Evolutionary conservation across 2,329 filamentous ascomycete species (phyloP), one percentile per base, ranked within the genome.

Genomic region (Alternaria ethzedia): DNA sequence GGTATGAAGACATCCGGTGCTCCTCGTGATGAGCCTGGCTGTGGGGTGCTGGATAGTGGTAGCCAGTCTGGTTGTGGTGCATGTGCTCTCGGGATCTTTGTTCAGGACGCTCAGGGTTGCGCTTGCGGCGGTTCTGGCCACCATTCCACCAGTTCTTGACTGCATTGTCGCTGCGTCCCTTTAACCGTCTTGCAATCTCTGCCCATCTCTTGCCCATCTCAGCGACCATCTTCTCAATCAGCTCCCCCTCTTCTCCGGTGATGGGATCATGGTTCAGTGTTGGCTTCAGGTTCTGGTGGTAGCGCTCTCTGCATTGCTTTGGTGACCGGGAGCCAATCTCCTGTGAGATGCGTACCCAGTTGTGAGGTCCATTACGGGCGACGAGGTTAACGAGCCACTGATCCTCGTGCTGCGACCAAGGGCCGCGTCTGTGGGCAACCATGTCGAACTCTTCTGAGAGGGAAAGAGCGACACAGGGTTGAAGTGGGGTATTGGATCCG

Each of bases 71-170:
- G 67, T 78, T 70, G 59, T 80, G 65, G 45, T 78, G 72, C 59
- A 73, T 71, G 46, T 73, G 74, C 25, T 75, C 70, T 58, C 72
- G 73, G 21, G 67, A 51, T 52, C 69, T 61, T 28, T 72, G 72
- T 9, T 76, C 75, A 32, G 61, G 70, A 58, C 73, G 75, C n/a
- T 79, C 77, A 30, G 75, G 75, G 57, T 78, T 79, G 65, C 83
- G 81, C 74, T 82, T 82, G 74, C 91, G 86, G 74, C 94, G 89
- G 82, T 97, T 97, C 86, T 94, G 91, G 78, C 91, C 92, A 54
- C 94, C 94, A 78, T 97, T 97, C 92, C 92, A 97, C 93, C 94
- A 97, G 81, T 97, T 97, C 87, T 97, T 97, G 67, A 97, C 93
- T 26, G 93, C 91, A 75, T 97, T 97, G 83, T 97, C 94, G 79